Base-by-base conservation (phyloP, 176 grass and related monocot species). In the Hordeum marinum region DNA sequence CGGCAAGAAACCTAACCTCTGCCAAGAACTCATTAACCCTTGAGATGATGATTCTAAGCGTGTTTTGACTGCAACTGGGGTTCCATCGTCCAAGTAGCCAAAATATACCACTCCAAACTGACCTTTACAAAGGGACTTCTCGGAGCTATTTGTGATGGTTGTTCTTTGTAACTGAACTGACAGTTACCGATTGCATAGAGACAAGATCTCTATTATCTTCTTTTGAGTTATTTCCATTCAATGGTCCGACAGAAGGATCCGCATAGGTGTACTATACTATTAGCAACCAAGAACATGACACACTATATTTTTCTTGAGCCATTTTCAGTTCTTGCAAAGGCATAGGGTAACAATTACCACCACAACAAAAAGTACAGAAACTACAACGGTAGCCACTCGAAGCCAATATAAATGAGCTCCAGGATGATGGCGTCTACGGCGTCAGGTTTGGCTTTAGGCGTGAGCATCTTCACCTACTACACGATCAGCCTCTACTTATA, bases 1-100 rank as follows among this genome's bases (percentile, higher is more conserved):
- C 18, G 0, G 17, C 14, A 59, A 67, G 50, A 79, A 78, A 34
- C 3, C 36, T 46, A 81, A 91, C 89, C 92, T 94, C 92, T 11
- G 80, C 83, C 13, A 94, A 46, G 63, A 91, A 94, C 80, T 94
- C 86, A 13, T 91, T 86, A 57, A 86, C 25, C 86, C 89, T 85
- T 94, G 86, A 12, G 75, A 59, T 15, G 92, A 81, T 17, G 74
- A 84, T 20, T 91, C 31, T 20, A 84, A 82, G 24, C 75, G 68
- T 43, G 85, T 84, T 67, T 94, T 94, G 41, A 91, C 89, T 25
- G 89, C 92, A 26, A 94, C 86, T 26, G 74, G 80, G 86, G 75
- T 94, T 67, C 80, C 83, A 75, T 91, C 75, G 54, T 94, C 92
- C 57, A 91, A 71, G 27, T 82, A 58, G 9, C 89, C 92, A 70